Evolutionary conservation across 2,329 filamentous ascomycete genomes (phyloP), one percentile per base, ranked within the genome.

Genomic region (Cordyceps fumosorosea): DNA sequence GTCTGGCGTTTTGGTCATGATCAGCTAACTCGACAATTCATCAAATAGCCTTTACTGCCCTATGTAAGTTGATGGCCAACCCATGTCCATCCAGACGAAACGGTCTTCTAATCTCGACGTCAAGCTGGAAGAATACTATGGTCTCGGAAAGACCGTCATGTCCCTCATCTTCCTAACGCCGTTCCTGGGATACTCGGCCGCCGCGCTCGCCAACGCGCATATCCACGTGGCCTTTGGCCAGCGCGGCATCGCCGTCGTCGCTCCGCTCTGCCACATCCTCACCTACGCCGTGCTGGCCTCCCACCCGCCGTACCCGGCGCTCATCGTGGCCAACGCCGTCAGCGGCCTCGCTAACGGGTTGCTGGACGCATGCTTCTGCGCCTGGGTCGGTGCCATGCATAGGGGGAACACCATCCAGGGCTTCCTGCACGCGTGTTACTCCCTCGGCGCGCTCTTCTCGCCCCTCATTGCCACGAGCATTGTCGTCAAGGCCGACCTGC

Each of bases 331-430:
- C 51, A 88, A 86, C 68, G 81, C 83, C 50, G 71, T 90, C 14
- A 83, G 84, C 7, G 87, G 88, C 0, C 85, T 89, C 48, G 87
- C 87, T 0, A 89, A 88, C 66, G 88, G 88, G 0, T 70, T 89
- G 0, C 78, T 80, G 0, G 86, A 82, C 62, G 79, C 77, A 0
- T 79, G 74, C 16, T 82, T 79, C 68, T 79, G 77, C 64, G 77
- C 78, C 0, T 81, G 79, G 78, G 71, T 80, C 7, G 88, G 88
- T 0, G 83, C 81, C 53, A 88, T 91, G 84, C 81, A 84, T 11
- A 85, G 86, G 65, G 83, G 85, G 0, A 90, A 90, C 66, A 81
- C 88, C 47, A 75, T 90, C 0, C 79, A 88, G 5, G 87, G 88
- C 0, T 81, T 89, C 60, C 70, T 90, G 42, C 87, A 90, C 67